Percentiles rank a stretch among this genome's conserved stretches.
Evolutionary conservation across 108 stramenopile species (phyloP).

Genomic region (Asterionellopsis glacialis): DNA sequence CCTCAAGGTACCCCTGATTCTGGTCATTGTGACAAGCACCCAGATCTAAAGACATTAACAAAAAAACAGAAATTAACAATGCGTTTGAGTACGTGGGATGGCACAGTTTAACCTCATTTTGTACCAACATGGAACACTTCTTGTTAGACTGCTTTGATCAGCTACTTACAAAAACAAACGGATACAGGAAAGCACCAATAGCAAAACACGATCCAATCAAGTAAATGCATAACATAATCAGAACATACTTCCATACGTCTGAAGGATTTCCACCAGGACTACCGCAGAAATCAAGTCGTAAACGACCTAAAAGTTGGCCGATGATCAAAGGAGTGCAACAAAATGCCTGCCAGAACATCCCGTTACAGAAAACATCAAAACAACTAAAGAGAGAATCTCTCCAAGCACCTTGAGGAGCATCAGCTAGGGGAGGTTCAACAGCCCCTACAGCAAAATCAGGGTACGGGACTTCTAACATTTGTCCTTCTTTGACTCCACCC

Average conservation of each 20-base stretch:
- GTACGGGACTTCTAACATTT: slow-evolving; percentile 24
- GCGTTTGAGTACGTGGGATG: background rate
- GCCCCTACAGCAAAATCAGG: background rate
- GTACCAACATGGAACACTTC: too few species aligned
- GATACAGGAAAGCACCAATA: too few species aligned
- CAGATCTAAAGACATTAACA: slow-evolving; percentile 13
- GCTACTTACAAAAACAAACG: too few species aligned
- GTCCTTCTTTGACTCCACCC: slow-evolving; percentile 25
- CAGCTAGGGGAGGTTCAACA: background rate
- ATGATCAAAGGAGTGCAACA: slow-evolving; percentile 8
- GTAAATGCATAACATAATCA: too few species aligned
- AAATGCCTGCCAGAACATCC: slow-evolving; percentile 11
- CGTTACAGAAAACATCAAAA: slow-evolving; percentile 9
- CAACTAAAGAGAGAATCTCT: slow-evolving; percentile 15
- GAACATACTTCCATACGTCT: too few species aligned
- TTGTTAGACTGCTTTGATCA: too few species aligned
- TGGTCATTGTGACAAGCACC: slow-evolving; percentile 6
- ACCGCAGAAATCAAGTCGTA: background rate
- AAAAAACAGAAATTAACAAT: background rate
- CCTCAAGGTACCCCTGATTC: slow-evolving; percentile 18
- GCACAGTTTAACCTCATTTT: too few species aligned
- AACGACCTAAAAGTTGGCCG: background rate
- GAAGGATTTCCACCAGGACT: too few species aligned
- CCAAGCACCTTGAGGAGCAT: slow-evolving; percentile 13
- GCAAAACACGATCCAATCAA: too few species aligned